Conservation (phyloP, 1,284 basidiomycete genomes). For the Meira nashicola region DNA sequence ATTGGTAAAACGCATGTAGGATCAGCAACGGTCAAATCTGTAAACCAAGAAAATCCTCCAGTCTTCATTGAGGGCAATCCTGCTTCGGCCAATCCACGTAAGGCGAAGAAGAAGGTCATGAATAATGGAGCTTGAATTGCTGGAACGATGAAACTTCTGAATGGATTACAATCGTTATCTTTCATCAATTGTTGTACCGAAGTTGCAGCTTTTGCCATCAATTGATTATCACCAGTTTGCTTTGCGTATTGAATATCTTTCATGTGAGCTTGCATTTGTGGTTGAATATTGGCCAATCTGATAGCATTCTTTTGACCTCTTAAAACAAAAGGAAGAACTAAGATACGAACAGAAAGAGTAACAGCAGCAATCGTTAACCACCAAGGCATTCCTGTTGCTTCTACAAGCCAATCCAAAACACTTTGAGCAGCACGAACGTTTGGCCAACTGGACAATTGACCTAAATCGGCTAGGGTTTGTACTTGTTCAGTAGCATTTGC, state of each 20-base stretch:
- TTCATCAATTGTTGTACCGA: conserved; percentile 65
- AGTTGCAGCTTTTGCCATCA: conserved; percentile 60
- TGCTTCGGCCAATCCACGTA: conserved; percentile 67
- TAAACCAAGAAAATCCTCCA: conserved; percentile 72
- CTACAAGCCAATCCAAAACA: conserved; percentile 68
- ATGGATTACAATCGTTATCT: conserved; percentile 67
- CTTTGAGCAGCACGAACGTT: conserved; percentile 34
- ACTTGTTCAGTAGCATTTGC: conserved; percentile 5
- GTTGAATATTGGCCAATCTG: conserved; percentile 65
- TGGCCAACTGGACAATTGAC: conserved; percentile 10
- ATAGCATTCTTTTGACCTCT: conserved; percentile 65
- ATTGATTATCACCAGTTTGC: conserved; percentile 59
- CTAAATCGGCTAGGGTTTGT: background rate
- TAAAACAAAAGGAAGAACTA: conserved; percentile 69
- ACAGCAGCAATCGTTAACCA: conserved; percentile 63
- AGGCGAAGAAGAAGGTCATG: conserved; percentile 77
- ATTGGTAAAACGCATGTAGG: conserved; percentile 70
- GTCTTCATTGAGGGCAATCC: conserved; percentile 69
- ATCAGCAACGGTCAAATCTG: conserved; percentile 72
- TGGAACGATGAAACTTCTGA: conserved; percentile 62
- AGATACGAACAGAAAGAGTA: conserved; percentile 65
- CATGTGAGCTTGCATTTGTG: conserved; percentile 62
- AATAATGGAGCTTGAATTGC: conserved; percentile 74
- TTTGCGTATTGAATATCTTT: conserved; percentile 58
- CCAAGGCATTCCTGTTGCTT: conserved; percentile 60